Base-by-base conservation (phyloP, 1,284 basidiomycete species). In the Afroboletus lepidellus region DNA sequence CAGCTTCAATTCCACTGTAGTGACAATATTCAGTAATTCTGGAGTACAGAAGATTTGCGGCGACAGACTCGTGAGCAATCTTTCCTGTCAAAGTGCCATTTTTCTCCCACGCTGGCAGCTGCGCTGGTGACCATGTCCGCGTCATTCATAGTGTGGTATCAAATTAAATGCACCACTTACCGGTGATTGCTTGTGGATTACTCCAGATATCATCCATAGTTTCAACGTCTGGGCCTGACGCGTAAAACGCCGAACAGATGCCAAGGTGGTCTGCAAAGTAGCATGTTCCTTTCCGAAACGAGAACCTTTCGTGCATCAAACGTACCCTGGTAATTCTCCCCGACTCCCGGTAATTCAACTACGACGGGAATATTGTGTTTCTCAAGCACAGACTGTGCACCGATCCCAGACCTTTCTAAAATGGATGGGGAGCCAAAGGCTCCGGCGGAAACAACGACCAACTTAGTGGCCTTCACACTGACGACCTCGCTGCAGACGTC, bases 281-380 rank as follows among this genome's bases (percentile, higher is more conserved):
- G 9, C 2, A 15, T 20, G 4, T 18, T 6, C 23, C 13, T 15
- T 32, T 33, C 12, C 5, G 21, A 15, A 33, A 23, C 2, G 3
- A 23, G 15, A 6, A 24, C n/a, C 0, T 5, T 9, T 1, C 0
- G 13, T 8, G 2, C 8, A 21, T 3, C 0, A 13, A 23, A 41
- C 47, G 15, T 50, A 77, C 81, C 81, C 63, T 77, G 73, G 52
- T 78, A 80, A 23, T 76, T 70, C 56, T 80, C 76, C 8, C 84
- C 84, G 0, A 85, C 83, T 4, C 81, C 81, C 6, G 77, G 77
- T 6, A 84, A 23, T 5, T 38, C 16, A 23, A 38, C 21, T 12
- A 23, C 9, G 21, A 38, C 37, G 9, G 34, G 34, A 20, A 36
- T 20, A 33, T 71, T 73, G 29, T 70, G 59, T 46, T 72, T 67